Base-by-base conservation (phyloP, 345 rosid genomes). In the Gossypium sturtianum region DNA sequence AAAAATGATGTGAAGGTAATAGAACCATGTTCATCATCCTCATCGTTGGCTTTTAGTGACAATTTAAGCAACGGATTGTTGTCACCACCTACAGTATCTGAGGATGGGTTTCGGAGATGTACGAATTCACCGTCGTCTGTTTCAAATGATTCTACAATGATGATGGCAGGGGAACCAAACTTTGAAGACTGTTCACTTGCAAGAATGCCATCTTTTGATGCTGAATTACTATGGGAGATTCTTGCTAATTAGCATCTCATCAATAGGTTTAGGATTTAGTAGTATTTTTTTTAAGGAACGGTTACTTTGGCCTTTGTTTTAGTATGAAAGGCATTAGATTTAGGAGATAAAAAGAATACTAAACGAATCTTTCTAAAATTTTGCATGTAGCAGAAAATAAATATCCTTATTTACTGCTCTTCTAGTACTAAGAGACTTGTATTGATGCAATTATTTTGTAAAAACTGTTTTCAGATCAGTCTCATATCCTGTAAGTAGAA, bases 201-300 rank as follows among this genome's bases (percentile, higher is more conserved):
- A 49, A 91, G 89, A 77, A 81, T 95, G 91, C 99, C 97, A 0
- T 95, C 99, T 27, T 93, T 81, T 34, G 99, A 95, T 72, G 89
- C 94, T 2, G 99, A 95, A 62, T 84, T 91, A 79, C 87, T 93
- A 5, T 95, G 99, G 99, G 90, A 91, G 66, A 95, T 93, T 79
- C 92, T 95, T 66, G 97, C 96, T 3, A 94, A 76, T 78, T 94
- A 83, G 83, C 69, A 66, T 29, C 29, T 20, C 29, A 72, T n/a
- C 23, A 11, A 2, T 16, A 20, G 7, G 3, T 66, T 66, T 13
- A 45, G 53, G 53, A 20, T 45, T 45, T 45, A 12, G 8, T 12
- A 11, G 9, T 66, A 17, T 41, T 25, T 12, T 15, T 29, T 17
- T 63, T 7, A 19, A 62, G 12, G 47, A 16, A 16, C 47, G 16